phyloP scores from a whole-genome alignment of 106 monocot species.

The Dendrobium nobile region DNA sequence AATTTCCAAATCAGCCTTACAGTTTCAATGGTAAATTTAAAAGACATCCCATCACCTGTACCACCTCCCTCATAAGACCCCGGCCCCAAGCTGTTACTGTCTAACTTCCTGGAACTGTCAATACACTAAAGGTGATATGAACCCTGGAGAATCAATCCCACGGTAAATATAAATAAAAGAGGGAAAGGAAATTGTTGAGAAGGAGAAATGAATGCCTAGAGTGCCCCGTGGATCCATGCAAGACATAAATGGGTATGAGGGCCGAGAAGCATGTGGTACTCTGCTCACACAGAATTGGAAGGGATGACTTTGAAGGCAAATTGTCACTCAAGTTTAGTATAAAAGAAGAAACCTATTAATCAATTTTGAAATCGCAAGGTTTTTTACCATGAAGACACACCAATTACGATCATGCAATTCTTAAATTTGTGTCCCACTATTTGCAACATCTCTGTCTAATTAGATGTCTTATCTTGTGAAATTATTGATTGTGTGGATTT shows the following conservation, averaged over 20 bases:
- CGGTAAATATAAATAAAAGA: constrained; percentile 36
- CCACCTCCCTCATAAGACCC: constrained; percentile 56
- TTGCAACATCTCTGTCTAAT: not conserved
- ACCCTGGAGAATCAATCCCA: constrained; percentile 29
- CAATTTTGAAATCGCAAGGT: not conserved
- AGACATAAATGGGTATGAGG: constrained; percentile 14
- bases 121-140: constrained; percentile 20
- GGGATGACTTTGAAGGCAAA: constrained; percentile 78
- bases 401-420: not conserved
- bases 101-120: constrained; percentile 24
- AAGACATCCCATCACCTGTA: constrained; percentile 27
- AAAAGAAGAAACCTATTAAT: not conserved
- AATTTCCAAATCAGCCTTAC: constrained; percentile 30
- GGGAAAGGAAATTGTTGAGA: constrained; percentile 42
- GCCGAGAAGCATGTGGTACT: constrained; percentile 40
- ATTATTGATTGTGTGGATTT: too few species aligned
- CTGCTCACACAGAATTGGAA: constrained; percentile 58
- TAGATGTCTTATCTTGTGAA: too few species aligned
- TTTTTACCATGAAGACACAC: not conserved
- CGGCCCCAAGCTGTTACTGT: constrained; percentile 17
- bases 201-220: constrained; percentile 28
- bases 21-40: constrained; percentile 29
- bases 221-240: constrained; percentile 12
- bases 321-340: not conserved
- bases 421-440: not conserved